phyloP scores from a whole-genome alignment of 225 moss, liverwort and hornwort genomes.

The Pseudoscleropodium purum region DNA sequence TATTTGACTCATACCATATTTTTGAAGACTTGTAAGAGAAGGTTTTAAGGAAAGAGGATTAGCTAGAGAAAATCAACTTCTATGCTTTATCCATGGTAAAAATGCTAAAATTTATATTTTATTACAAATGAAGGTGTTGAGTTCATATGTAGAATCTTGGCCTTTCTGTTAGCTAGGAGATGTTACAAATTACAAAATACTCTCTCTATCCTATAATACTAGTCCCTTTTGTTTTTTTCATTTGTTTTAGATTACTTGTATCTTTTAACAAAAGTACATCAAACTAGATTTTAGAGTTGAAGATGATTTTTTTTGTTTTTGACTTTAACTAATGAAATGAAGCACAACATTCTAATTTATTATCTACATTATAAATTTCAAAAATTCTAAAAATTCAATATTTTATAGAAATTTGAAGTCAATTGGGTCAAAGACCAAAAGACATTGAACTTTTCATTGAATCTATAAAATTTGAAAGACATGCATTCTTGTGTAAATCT shows the following conservation, averaged over 20 bases:
- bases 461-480: too few relatives aligned
- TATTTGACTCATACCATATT: neutral
- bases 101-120: neutral
- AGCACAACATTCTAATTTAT: neutral
- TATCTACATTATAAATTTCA: neutral
- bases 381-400: neutral
- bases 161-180: accelerated
- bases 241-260: neutral
- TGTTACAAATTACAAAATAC: neutral
- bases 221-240: neutral
- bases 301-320: neutral
- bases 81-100: neutral
- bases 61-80: neutral
- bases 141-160: neutral
- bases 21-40: accelerated
- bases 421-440: too few relatives aligned
- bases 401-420: neutral
- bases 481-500: neutral
- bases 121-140: neutral
- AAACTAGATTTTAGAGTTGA: neutral
- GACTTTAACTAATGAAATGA: neutral
- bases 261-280: accelerated
- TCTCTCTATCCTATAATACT: neutral
- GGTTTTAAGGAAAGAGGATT: neutral
- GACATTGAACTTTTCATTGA: neutral